These are phyloP conservation scores for Gyromitra esculenta DNA, from an alignment of 2,329 filamentous ascomycete species.

Conservation along the genomic window DNA sequence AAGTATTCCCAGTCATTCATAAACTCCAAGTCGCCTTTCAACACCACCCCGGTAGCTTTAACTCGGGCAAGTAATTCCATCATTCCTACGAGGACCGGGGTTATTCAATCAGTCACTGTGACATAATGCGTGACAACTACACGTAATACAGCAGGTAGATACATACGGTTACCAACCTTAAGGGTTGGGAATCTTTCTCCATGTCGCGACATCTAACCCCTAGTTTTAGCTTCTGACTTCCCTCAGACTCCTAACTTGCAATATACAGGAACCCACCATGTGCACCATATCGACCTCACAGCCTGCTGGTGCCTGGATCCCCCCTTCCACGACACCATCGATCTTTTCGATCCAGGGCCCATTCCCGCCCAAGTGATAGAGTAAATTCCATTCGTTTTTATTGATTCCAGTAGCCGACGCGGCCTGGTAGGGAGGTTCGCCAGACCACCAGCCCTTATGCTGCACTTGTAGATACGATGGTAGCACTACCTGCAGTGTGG, in stretches of 20 bases:
- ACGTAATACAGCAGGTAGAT: conserved; percentile 6
- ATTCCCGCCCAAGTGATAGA: conserved; percentile 56
- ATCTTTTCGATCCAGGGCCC: conserved; percentile 55
- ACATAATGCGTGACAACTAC: background rate
- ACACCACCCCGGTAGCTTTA: conserved; percentile 60
- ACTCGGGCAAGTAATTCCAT: conserved; percentile 65
- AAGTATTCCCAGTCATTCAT: conserved; percentile 68
- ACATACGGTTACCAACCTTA: conserved; percentile 65
- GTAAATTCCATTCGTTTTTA: conserved; percentile 49
- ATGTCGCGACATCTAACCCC: conserved; percentile 67
- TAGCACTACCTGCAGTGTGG: conserved; percentile 39
- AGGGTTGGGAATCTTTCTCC: conserved; percentile 68
- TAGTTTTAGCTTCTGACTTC: conserved; percentile 45
- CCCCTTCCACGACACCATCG: conserved; percentile 56
- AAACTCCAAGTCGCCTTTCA: conserved; percentile 67
- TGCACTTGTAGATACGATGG: conserved; percentile 49
- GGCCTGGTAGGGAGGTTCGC: conserved; percentile 20
- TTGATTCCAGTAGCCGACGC: conserved; percentile 18
- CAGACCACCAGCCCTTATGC: conserved; percentile 47
- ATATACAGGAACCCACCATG: conserved; percentile 62
- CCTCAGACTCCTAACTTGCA: conserved; percentile 19
- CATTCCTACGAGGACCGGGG: conserved; percentile 60
- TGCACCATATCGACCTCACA: conserved; percentile 69
- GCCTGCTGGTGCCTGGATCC: conserved; percentile 63
- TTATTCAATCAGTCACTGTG: conserved; percentile 11